phyloP scores from a whole-genome alignment of 1,139 yeast genomes.

The Lodderomyces theae region DNA sequence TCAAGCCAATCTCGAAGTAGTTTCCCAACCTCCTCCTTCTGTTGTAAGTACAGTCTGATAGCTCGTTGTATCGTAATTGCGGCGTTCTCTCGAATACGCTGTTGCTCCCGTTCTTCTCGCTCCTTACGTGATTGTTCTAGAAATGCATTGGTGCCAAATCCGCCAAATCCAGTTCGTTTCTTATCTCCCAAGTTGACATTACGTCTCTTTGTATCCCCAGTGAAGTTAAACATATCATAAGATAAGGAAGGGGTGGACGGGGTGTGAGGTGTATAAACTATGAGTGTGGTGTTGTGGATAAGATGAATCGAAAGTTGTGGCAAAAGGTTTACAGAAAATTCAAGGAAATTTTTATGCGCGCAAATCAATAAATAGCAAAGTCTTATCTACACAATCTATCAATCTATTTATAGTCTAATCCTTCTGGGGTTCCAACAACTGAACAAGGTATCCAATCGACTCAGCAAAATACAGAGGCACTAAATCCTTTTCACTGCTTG shows the following conservation, averaged over 20 bases:
- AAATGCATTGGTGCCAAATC: slow-evolving; percentile 15
- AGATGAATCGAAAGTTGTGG: not conserved
- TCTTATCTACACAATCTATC: too few relatives aligned
- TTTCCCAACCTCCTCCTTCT: slow-evolving; percentile 14
- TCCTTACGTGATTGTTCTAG: slow-evolving; percentile 64
- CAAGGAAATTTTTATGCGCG: too few relatives aligned
- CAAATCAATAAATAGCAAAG: too few relatives aligned
- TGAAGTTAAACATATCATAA: slow-evolving; percentile 65
- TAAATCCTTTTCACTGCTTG: slow-evolving; percentile 12
- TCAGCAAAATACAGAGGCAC: slow-evolving; percentile 30
- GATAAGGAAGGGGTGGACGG: too few relatives aligned
- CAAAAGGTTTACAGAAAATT: too few relatives aligned
- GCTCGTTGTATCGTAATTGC: slow-evolving; percentile 50
- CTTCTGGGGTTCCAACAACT: not conserved
- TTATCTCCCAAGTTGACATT: slow-evolving; percentile 73
- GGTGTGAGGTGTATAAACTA: too few relatives aligned
- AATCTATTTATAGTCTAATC: not conserved
- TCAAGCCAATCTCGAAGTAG: slow-evolving; percentile 11
- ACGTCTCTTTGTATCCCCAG: slow-evolving; percentile 62
- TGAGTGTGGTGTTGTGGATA: too few relatives aligned
- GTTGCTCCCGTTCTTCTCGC: slow-evolving; percentile 61
- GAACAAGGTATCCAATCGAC: slow-evolving; percentile 18
- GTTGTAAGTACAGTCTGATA: slow-evolving; percentile 36
- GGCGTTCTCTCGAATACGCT: slow-evolving; percentile 48
- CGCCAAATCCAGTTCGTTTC: slow-evolving; percentile 21